Conservation (phyloP, 2,329 filamentous ascomycete genomes). For the Diplodia mutila region DNA sequence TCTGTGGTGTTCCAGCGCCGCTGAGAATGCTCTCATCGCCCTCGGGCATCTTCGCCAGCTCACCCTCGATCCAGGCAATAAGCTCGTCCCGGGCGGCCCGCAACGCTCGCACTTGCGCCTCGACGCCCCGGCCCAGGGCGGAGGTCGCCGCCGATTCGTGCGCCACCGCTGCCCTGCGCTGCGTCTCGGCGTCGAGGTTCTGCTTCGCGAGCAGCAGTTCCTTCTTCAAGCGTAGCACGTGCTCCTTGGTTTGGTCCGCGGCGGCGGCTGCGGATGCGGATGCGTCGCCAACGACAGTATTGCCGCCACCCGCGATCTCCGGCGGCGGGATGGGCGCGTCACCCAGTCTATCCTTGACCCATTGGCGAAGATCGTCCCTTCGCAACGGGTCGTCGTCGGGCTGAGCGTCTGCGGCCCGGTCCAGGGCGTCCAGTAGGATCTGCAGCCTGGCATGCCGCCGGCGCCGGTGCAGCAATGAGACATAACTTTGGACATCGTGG, state of each 20-base stretch:
- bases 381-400: slow-evolving; percentile 34
- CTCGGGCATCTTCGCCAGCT: slow-evolving; percentile 49
- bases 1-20: not conserved
- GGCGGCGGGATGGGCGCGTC: slow-evolving; percentile 44
- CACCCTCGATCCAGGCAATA: slow-evolving; percentile 56
- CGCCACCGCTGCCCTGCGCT: slow-evolving; percentile 3
- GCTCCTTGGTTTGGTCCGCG: slow-evolving; percentile 32
- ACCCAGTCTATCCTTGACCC: slow-evolving; percentile 38
- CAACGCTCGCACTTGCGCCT: slow-evolving; percentile 45
- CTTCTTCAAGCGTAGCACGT: slow-evolving; percentile 44
- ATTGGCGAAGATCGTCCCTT: slow-evolving; percentile 33
- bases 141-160: slow-evolving; percentile 28
- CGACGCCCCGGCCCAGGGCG: slow-evolving; percentile 26
- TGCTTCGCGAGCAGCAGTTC: slow-evolving; percentile 42
- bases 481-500: slow-evolving; percentile 38
- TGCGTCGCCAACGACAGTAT: slow-evolving; percentile 31
- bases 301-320: slow-evolving; percentile 31
- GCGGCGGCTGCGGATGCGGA: slow-evolving; percentile 27
- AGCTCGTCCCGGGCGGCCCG: slow-evolving; percentile 53
- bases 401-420: slow-evolving; percentile 41
- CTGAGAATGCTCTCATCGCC: slow-evolving; percentile 36
- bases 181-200: slow-evolving; percentile 39
- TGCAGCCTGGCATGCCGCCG: slow-evolving; percentile 51
- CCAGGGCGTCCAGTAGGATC: slow-evolving; percentile 51
- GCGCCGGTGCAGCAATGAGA: slow-evolving; percentile 51